phyloP scores from a whole-genome alignment of 148 eudicot genomes.

The Polygonum aviculare region DNA sequence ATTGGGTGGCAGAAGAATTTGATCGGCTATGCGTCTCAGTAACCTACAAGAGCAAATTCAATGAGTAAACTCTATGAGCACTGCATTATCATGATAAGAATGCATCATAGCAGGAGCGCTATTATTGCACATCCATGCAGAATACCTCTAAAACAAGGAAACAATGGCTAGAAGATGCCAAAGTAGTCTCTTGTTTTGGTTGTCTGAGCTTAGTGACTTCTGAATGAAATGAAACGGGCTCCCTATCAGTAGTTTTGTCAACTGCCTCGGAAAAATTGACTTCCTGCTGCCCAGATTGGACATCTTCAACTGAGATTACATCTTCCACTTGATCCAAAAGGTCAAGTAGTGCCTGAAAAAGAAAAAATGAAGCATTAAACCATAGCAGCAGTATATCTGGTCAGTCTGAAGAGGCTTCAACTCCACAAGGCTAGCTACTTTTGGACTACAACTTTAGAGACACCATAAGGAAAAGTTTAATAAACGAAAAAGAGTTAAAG shows the following conservation, averaged over 20 bases:
- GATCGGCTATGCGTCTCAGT: slow-evolving; percentile 53
- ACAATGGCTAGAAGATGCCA: slow-evolving; percentile 20
- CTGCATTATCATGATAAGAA: background rate
- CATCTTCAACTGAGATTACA: slow-evolving; percentile 55
- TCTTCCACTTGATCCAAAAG: slow-evolving; percentile 86
- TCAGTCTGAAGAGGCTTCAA: background rate
- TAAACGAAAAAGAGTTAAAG: background rate
- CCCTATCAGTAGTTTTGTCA: slow-evolving; percentile 19
- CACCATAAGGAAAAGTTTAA: background rate
- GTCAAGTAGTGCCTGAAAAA: slow-evolving; percentile 68
- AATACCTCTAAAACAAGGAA: slow-evolving; percentile 71
- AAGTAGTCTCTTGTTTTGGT: slow-evolving; percentile 11
- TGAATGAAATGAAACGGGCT: slow-evolving; percentile 10
- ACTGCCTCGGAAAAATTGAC: slow-evolving; percentile 16
- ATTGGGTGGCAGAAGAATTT: slow-evolving; percentile 37
- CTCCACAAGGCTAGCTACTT: background rate
- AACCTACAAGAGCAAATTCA: slow-evolving; percentile 37
- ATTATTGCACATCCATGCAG: background rate
- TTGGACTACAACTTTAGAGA: background rate
- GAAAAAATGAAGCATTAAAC: background rate
- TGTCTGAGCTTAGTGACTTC: slow-evolving; percentile 12
- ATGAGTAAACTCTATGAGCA: background rate
- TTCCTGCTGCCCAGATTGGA: slow-evolving; percentile 17
- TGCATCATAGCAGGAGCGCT: background rate
- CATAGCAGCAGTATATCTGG: background rate